Conservation (phyloP, 2,329 filamentous ascomycete genomes). For the Fusarium keratoplasticum region DNA sequence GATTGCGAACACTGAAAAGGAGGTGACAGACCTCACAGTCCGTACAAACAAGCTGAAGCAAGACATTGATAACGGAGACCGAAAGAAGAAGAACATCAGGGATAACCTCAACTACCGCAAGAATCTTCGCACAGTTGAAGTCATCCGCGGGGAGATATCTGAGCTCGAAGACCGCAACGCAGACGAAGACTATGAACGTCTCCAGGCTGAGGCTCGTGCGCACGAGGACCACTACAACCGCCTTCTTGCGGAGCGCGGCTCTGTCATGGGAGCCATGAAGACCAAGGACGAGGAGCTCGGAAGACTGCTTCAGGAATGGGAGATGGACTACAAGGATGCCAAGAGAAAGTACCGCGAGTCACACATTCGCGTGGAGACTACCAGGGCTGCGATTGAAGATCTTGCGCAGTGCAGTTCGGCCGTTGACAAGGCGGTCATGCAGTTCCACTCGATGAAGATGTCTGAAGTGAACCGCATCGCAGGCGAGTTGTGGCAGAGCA, state of each 20-base stretch:
- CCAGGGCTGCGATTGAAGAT: constrained; percentile 92
- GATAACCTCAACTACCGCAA: constrained; percentile 91
- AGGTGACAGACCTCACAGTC: constrained; percentile 74
- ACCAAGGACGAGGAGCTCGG: constrained; percentile 85
- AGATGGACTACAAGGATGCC: constrained; percentile 88
- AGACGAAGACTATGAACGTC: constrained; percentile 82
- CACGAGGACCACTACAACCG: constrained; percentile 76
- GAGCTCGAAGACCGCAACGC: constrained; percentile 84
- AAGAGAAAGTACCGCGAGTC: constrained; percentile 84
- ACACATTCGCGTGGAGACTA: constrained; percentile 90
- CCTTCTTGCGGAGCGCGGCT: constrained; percentile 78
- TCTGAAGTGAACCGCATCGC: constrained; percentile 96
- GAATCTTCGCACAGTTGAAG: constrained; percentile 75
- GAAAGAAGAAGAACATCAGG: constrained; percentile 85
- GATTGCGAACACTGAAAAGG: constrained; percentile 73
- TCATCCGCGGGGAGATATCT: constrained; percentile 75
- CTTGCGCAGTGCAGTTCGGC: constrained; percentile 84
- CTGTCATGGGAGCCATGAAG: constrained; percentile 81
- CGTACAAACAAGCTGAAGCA: constrained; percentile 83
- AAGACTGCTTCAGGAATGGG: constrained; percentile 81
- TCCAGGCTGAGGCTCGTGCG: constrained; percentile 74
- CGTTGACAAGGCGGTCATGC: constrained; percentile 96
- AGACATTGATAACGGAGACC: constrained; percentile 81
- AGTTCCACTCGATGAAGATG: constrained; percentile 97
- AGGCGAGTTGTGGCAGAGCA: constrained; percentile 95